These are phyloP conservation scores for Exserohilum rostratum DNA, from an alignment of 2,329 filamentous ascomycete species.

Conservation along the genomic window DNA sequence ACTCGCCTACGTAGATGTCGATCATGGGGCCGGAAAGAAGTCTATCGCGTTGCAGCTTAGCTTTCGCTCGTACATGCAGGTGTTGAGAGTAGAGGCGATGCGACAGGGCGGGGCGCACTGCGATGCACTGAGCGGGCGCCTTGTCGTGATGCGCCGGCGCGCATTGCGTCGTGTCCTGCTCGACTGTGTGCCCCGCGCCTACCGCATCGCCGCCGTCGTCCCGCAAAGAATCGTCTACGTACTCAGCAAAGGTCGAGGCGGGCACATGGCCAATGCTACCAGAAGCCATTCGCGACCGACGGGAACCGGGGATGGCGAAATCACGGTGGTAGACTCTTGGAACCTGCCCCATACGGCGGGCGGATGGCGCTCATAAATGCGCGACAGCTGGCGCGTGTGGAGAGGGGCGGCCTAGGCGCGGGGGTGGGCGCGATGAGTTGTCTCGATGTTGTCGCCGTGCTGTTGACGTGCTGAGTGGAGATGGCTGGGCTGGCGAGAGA, in stretches of 20 bases:
- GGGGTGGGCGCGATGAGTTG: not conserved
- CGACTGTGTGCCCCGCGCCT: slow-evolving; percentile 22
- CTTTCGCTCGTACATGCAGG: slow-evolving; percentile 49
- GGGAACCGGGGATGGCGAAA: slow-evolving; percentile 48
- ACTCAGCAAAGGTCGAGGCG: slow-evolving; percentile 60
- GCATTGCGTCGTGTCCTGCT: slow-evolving; percentile 18
- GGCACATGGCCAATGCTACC: slow-evolving; percentile 55
- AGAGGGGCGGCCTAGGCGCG: not conserved
- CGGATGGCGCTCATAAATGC: slow-evolving; percentile 33
- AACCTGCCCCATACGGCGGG: slow-evolving; percentile 47
- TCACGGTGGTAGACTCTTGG: slow-evolving; percentile 46
- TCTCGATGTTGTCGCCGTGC: slow-evolving; percentile 3
- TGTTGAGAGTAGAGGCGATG: slow-evolving; percentile 47
- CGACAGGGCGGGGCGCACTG: slow-evolving; percentile 41
- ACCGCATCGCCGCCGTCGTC: slow-evolving; percentile 7
- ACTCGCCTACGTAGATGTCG: slow-evolving; percentile 58
- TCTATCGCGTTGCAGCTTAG: slow-evolving; percentile 57
- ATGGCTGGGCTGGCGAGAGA: not conserved
- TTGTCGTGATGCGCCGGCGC: slow-evolving; percentile 15
- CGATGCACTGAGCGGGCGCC: slow-evolving; percentile 26
- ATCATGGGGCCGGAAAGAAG: slow-evolving; percentile 60
- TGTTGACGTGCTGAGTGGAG: slow-evolving; percentile 9
- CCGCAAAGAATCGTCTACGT: slow-evolving; percentile 47
- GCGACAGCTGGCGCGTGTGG: slow-evolving; percentile 1
- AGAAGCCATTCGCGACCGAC: slow-evolving; percentile 54